Evolutionary conservation across 345 rosid species (phyloP).

Genomic region (Draba incana): DNA sequence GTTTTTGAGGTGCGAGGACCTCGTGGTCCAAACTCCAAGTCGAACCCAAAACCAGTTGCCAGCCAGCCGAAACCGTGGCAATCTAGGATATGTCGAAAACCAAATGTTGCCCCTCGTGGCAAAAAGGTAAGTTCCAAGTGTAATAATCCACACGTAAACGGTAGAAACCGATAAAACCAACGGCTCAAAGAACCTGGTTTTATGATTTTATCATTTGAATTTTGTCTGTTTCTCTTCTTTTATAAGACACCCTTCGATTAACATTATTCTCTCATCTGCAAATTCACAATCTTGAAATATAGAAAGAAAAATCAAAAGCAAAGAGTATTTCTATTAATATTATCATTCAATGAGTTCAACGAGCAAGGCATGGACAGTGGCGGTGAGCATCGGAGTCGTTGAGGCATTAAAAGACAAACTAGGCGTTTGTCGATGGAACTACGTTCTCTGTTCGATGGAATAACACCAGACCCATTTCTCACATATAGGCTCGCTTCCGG

Average conservation of each 20-base stretch:
- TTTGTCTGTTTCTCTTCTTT: constrained; percentile 12
- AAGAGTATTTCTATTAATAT: not conserved
- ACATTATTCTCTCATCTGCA: constrained; percentile 8
- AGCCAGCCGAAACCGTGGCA: not conserved
- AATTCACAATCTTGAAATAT: constrained; percentile 7
- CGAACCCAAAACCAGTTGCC: constrained; percentile 28
- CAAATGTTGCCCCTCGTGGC: constrained; percentile 4
- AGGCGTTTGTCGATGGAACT: constrained; percentile 60
- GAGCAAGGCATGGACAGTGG: constrained; percentile 57
- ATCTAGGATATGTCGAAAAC: not conserved
- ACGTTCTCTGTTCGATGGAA: constrained; percentile 45
- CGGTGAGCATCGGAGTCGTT: constrained; percentile 57
- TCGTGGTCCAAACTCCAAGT: not conserved
- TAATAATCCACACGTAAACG: no score
- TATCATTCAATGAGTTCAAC: constrained; percentile 46
- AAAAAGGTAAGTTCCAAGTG: no score
- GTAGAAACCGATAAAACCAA: no score
- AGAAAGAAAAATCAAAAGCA: not conserved
- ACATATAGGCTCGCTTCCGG: constrained; percentile 46
- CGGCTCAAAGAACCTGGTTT: constrained; percentile 9
- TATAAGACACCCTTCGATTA: constrained; percentile 5
- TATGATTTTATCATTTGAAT: no score
- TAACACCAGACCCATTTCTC: constrained; percentile 46
- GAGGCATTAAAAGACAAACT: constrained; percentile 63
- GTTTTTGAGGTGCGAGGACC: no score